Evolutionary conservation across 805 yeast genomes (phyloP).

Genomic region (Lipomyces orientalis): DNA sequence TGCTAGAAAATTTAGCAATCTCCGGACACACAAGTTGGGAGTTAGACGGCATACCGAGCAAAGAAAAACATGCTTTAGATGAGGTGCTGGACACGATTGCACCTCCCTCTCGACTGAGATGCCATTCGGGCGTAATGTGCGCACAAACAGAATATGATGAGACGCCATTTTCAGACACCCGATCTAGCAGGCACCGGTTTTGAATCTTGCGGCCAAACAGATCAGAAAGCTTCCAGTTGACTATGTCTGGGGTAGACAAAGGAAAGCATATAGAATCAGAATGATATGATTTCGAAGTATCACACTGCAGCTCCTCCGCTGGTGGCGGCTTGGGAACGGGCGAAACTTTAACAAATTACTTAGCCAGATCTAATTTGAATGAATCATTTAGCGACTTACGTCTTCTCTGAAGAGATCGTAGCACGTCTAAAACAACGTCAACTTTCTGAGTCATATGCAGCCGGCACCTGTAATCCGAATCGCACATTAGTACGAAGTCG

Average conservation of each 20-base stretch:
- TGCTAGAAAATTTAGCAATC: not conserved
- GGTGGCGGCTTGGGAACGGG: conserved; percentile 84
- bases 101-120: conserved; percentile 23
- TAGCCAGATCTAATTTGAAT: not conserved
- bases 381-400: not conserved
- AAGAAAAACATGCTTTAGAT: conserved; percentile 44
- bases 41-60: conserved; percentile 9
- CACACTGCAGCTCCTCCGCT: conserved; percentile 76
- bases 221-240: conserved; percentile 60
- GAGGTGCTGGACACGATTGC: conserved; percentile 17
- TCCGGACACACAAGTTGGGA: not conserved
- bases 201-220: conserved; percentile 71
- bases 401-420: conserved; percentile 63
- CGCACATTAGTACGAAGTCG: conserved; percentile 69
- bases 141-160: conserved; percentile 18
- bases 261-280: conserved; percentile 83
- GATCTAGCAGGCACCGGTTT: conserved; percentile 60
- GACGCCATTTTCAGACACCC: conserved; percentile 5
- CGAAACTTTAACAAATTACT: conserved; percentile 44
- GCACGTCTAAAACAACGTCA: conserved; percentile 73
- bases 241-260: conserved; percentile 55
- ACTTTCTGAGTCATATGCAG: conserved; percentile 68
- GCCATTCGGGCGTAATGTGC: conserved; percentile 25
- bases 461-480: conserved; percentile 49
- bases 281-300: conserved; percentile 57